Evolutionary conservation across 140 eudicot genomes (phyloP).

Genomic region (Anethum foeniculum): DNA sequence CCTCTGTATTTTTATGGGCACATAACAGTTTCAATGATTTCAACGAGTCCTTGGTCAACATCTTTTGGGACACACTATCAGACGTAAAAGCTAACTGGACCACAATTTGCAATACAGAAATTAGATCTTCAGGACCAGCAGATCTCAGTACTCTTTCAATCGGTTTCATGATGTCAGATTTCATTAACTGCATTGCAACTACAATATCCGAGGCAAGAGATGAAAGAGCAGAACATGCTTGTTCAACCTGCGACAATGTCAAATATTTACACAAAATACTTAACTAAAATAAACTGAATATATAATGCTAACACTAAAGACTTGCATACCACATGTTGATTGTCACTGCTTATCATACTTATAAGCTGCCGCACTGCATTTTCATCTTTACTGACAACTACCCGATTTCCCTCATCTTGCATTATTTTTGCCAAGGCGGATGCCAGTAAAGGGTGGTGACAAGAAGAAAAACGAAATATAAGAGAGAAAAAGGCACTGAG

Average conservation of each 20-base stretch:
- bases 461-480: slow-evolving; percentile 91
- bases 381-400: slow-evolving; percentile 95
- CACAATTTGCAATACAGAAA: slow-evolving; percentile 87
- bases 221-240: slow-evolving; percentile 94
- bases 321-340: slow-evolving; percentile 87
- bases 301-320: not conserved
- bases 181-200: slow-evolving; percentile 85
- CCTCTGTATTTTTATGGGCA: slow-evolving; percentile 87
- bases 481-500: slow-evolving; percentile 96
- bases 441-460: slow-evolving; percentile 96
- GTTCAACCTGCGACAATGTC: slow-evolving; percentile 61
- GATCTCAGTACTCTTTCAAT: slow-evolving; percentile 70
- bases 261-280: slow-evolving; percentile 7
- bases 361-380: slow-evolving; percentile 95
- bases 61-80: slow-evolving; percentile 80
- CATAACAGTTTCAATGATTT: slow-evolving; percentile 79
- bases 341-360: slow-evolving; percentile 97
- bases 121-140: slow-evolving; percentile 54
- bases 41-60: slow-evolving; percentile 78
- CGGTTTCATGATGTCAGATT: slow-evolving; percentile 96
- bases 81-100: slow-evolving; percentile 75
- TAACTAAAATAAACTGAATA: not conserved
- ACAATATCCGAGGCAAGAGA: slow-evolving; percentile 87
- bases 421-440: slow-evolving; percentile 96
- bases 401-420: slow-evolving; percentile 91